phyloP scores from a whole-genome alignment of 805 yeast species.

The Hanseniaspora singularis region DNA sequence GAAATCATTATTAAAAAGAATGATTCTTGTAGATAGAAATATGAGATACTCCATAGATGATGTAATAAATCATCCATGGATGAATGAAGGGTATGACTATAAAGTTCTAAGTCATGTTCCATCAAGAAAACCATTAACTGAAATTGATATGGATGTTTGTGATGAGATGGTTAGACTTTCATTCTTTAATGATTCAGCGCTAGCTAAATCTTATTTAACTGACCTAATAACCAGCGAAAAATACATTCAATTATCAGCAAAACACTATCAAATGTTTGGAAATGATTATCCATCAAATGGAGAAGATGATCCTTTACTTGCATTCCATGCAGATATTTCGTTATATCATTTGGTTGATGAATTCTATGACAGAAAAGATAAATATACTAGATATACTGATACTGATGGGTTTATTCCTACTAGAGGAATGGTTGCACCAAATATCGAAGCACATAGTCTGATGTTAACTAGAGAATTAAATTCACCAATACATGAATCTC shows the following conservation, averaged over 20 bases:
- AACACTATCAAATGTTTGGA: constrained; percentile 23
- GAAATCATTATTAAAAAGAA: constrained; percentile 56
- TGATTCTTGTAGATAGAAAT: constrained; percentile 83
- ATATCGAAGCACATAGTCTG: neutral
- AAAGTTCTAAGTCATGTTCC: constrained; percentile 65
- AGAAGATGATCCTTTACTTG: constrained; percentile 59
- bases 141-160: constrained; percentile 47
- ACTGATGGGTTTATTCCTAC: constrained; percentile 16
- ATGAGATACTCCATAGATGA: constrained; percentile 70
- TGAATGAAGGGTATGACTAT: constrained; percentile 73
- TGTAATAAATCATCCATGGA: constrained; percentile 86
- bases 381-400: constrained; percentile 33
- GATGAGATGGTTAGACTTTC: constrained; percentile 68
- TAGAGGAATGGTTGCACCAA: neutral
- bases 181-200: constrained; percentile 53
- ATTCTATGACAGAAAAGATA: constrained; percentile 54
- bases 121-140: constrained; percentile 53
- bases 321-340: constrained; percentile 79
- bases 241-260: constrained; percentile 33
- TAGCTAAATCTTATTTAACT: constrained; percentile 44
- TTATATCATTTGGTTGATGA: constrained; percentile 80
- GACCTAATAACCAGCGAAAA: constrained; percentile 48
- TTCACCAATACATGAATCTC: neutral
- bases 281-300: constrained; percentile 12
- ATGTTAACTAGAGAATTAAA: neutral